These are phyloP conservation scores for Gracilaria gracilis DNA, from an alignment of 23 red algal species.

Conservation along the genomic window DNA sequence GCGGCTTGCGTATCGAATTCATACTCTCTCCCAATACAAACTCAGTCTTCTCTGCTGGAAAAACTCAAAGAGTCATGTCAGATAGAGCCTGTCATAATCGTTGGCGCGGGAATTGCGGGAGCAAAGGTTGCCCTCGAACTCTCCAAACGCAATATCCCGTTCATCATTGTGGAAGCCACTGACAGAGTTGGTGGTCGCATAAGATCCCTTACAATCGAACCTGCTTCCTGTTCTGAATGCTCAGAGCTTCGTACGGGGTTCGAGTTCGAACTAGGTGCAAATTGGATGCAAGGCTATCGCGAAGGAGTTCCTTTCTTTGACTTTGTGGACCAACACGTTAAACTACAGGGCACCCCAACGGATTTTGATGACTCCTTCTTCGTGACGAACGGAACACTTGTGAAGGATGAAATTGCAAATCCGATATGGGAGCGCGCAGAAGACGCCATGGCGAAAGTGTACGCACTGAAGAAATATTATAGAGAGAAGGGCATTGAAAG, in stretches of 20 bases:
- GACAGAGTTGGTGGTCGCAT: conserved; percentile 47
- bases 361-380: conserved; percentile 52
- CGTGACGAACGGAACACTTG: conserved; percentile 8
- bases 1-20: background rate
- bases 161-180: conserved; percentile 47
- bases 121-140: conserved; percentile 47
- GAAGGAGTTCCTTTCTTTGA: conserved; percentile 42
- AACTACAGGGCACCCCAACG: conserved; percentile 15
- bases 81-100: conserved; percentile 23
- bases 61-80: background rate
- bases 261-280: conserved; percentile 20
- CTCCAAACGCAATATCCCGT: conserved; percentile 13
- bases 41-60: background rate
- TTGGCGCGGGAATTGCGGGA: conserved; percentile 37
- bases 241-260: conserved; percentile 6
- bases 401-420: conserved; percentile 36
- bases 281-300: conserved; percentile 52
- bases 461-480: background rate
- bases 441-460: conserved; percentile 24
- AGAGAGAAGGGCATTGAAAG: background rate
- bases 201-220: background rate
- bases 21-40: background rate
- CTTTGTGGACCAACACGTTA: conserved; percentile 31
- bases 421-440: conserved; percentile 37
- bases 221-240: background rate